Conservation (phyloP, 306 rosid genomes). For the Sphenostylis stenocarpa region DNA sequence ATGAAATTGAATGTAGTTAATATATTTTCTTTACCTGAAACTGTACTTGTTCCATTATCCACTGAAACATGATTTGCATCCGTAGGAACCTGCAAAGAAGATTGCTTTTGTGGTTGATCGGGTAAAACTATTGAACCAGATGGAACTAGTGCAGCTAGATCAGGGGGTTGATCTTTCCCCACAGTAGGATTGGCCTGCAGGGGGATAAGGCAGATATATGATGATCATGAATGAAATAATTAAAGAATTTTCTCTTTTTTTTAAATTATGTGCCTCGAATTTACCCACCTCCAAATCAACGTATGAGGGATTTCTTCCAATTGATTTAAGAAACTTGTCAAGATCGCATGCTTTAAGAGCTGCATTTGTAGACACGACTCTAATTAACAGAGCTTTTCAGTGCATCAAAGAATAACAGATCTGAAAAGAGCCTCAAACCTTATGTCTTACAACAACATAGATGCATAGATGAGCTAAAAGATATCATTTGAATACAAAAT, state of each 20-base stretch:
- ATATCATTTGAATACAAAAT: not conserved
- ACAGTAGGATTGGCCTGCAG: conserved; percentile 80
- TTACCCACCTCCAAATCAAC: conserved; percentile 91
- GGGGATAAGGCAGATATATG: conserved; percentile 3
- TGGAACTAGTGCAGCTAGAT: conserved; percentile 84
- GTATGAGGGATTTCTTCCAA: conserved; percentile 75
- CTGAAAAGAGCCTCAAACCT: not conserved
- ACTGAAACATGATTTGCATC: conserved; percentile 43
- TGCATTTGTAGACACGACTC: conserved; percentile 41
- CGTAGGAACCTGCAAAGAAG: conserved; percentile 44
- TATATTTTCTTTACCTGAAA: conserved; percentile 47
- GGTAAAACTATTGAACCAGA: conserved; percentile 51
- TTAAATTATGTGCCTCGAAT: conserved; percentile 16
- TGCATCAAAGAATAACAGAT: conserved; percentile 6
- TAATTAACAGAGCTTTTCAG: not conserved
- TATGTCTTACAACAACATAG: not conserved
- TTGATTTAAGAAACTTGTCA: conserved; percentile 76
- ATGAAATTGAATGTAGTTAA: not conserved
- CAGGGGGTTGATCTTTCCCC: conserved; percentile 97
- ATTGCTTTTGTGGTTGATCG: conserved; percentile 54
- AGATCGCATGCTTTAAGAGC: conserved; percentile 66
- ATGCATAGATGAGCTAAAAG: conserved; percentile 18
- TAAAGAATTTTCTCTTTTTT: not conserved
- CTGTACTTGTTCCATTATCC: conserved; percentile 33
- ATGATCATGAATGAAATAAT: conserved; percentile 6